phyloP scores from a whole-genome alignment of 805 yeast genomes.

The Kregervanrija pseudodelftensis region DNA sequence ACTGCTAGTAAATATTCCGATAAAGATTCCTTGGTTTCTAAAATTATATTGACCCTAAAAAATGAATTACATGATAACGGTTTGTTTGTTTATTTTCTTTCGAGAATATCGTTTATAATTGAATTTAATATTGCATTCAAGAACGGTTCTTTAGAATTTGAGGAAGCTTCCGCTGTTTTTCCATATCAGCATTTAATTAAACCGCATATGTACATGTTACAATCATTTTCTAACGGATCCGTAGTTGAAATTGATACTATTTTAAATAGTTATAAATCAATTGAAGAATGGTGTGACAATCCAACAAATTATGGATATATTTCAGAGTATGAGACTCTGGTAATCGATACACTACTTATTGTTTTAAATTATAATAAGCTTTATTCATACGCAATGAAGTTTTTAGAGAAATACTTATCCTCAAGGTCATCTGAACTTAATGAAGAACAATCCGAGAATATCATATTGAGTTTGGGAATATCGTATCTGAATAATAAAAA shows the following conservation, averaged over 20 bases:
- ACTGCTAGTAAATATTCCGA: conserved; percentile 13
- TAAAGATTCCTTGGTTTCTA: conserved; percentile 18
- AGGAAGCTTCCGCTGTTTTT: conserved; percentile 9
- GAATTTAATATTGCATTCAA: conserved; percentile 21
- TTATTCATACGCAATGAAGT: conserved; percentile 6
- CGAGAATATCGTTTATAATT: conserved; percentile 18
- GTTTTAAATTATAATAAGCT: conserved; percentile 13
- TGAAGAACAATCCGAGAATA: conserved; percentile 1
- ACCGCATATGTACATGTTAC: conserved; percentile 20
- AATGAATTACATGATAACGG: conserved; percentile 22
- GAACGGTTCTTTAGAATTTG: conserved; percentile 12
- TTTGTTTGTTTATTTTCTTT: conserved; percentile 23
- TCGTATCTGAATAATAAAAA: background rate
- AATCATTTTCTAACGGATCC: conserved; percentile 5
- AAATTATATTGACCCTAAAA: conserved; percentile 19
- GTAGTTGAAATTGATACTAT: no score
- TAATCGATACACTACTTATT: background rate
- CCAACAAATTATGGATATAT: no score
- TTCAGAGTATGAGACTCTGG: no score
- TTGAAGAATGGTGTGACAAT: no score
- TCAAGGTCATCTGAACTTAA: background rate
- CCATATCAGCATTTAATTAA: conserved; percentile 12
- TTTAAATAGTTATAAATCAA: no score
- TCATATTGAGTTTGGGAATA: conserved; percentile 3
- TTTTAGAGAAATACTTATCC: conserved; percentile 10